Conservation (phyloP, 352 stramenopile species). For the Globisporangium cylindrosporum region DNA sequence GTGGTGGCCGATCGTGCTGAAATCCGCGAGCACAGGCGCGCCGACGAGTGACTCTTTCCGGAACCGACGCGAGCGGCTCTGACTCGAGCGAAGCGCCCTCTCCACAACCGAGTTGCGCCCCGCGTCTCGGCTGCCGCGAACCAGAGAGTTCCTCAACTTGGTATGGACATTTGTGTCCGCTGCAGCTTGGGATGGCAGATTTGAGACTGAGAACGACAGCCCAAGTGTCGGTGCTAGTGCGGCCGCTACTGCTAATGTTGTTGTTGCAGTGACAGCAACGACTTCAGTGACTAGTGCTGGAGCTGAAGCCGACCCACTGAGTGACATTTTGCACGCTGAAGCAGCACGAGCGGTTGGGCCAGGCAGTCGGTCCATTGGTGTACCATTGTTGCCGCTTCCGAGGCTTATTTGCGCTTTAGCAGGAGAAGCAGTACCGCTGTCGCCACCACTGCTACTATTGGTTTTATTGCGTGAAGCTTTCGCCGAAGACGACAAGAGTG, state of each 20-base stretch:
- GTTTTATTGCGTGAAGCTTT: slow-evolving; percentile 4
- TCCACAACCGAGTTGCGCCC: slow-evolving; percentile 14
- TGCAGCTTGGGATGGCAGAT: neutral
- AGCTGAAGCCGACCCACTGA: slow-evolving; percentile 4
- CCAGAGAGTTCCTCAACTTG: neutral
- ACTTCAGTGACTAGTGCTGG: neutral
- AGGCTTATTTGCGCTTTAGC: no score
- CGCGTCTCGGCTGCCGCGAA: neutral
- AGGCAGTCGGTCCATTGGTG: neutral
- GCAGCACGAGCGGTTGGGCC: neutral
- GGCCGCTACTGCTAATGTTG: neutral
- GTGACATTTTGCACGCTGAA: neutral
- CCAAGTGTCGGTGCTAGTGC: neutral
- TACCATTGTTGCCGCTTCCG: neutral
- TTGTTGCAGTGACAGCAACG: neutral
- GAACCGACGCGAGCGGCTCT: slow-evolving; percentile 13
- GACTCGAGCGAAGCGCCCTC: slow-evolving; percentile 2
- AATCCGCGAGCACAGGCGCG: slow-evolving; percentile 25
- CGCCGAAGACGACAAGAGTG: neutral
- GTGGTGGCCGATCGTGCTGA: slow-evolving; percentile 37
- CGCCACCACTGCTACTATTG: neutral
- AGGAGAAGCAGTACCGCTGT: no score
- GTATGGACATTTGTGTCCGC: neutral
- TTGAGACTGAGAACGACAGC: neutral
- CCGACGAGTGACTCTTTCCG: slow-evolving; percentile 39